Conservation (phyloP, 495 filamentous ascomycete species). For the Penicillium manginii region DNA sequence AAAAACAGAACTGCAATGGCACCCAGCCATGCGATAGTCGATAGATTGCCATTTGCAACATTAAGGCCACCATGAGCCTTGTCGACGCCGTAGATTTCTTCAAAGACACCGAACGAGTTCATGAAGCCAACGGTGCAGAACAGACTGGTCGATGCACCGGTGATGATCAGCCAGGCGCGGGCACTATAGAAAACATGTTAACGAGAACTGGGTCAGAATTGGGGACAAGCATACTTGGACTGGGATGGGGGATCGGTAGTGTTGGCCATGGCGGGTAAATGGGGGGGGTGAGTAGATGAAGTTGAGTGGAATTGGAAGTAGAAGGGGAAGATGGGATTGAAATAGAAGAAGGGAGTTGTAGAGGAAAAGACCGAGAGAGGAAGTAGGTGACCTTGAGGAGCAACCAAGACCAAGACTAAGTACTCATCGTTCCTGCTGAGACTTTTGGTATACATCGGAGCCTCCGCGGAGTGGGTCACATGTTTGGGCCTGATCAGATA, state of each 20-base stretch:
- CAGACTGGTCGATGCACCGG: constrained; percentile 31
- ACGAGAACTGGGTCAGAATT: not conserved
- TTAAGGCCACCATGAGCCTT: constrained; percentile 34
- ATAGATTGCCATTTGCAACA: constrained; percentile 48
- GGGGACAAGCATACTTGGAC: not conserved
- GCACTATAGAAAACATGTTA: not conserved
- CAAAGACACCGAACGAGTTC: constrained; percentile 59
- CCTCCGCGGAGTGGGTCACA: too few species aligned
- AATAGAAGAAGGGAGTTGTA: not conserved
- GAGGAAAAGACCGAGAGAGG: not conserved
- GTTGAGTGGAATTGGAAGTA: not conserved
- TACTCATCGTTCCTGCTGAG: too few species aligned
- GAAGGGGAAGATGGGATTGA: not conserved
- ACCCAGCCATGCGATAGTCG: constrained; percentile 64
- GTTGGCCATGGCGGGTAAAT: not conserved
- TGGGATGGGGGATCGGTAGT: not conserved
- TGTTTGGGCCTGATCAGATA: too few species aligned
- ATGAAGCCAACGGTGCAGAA: constrained; percentile 64
- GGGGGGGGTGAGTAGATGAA: not conserved
- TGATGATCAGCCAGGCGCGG: not conserved
- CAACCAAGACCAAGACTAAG: too few species aligned
- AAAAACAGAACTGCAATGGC: constrained; percentile 51
- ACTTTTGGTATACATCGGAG: too few species aligned
- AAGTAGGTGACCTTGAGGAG: not conserved
- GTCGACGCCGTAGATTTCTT: constrained; percentile 56